phyloP scores from a whole-genome alignment of 2,329 filamentous ascomycete genomes.

The Diaporthe aspalathi region DNA sequence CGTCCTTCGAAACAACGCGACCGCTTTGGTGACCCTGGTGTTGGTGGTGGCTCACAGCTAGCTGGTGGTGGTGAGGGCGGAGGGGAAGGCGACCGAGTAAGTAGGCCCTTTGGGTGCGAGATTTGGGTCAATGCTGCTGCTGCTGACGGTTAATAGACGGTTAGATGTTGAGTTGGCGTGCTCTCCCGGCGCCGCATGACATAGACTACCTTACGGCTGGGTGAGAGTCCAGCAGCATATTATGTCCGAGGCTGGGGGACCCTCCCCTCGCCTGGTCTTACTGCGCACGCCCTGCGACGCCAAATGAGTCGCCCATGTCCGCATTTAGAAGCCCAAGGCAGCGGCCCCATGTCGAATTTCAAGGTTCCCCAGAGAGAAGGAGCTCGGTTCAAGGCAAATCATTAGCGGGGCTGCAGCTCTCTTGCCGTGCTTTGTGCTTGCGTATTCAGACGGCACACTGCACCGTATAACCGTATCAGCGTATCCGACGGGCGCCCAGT shows the following conservation, averaged over 20 bases:
- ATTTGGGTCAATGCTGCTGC: slow-evolving; percentile 20
- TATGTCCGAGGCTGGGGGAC: slow-evolving; percentile 22
- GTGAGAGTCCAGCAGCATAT: background rate
- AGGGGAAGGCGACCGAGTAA: slow-evolving; percentile 10
- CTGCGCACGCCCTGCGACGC: background rate
- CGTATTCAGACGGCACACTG: slow-evolving; percentile 1
- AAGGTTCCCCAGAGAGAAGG: slow-evolving; percentile 26
- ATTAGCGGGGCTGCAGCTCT: slow-evolving; percentile 27
- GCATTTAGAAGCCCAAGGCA: slow-evolving; percentile 31
- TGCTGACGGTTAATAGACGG: background rate
- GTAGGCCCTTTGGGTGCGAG: slow-evolving; percentile 8
- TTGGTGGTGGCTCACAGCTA: slow-evolving; percentile 9
- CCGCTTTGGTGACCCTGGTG: background rate
- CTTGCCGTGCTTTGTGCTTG: no score
- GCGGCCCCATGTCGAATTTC: slow-evolving; percentile 26
- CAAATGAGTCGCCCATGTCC: slow-evolving; percentile 29
- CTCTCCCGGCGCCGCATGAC: slow-evolving; percentile 22
- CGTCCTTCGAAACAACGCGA: slow-evolving; percentile 27
- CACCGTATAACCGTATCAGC: background rate
- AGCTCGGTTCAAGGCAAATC: slow-evolving; percentile 29
- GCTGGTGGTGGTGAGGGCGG: background rate
- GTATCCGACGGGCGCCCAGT: background rate
- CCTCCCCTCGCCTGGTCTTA: slow-evolving; percentile 11
- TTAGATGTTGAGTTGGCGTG: slow-evolving; percentile 21
- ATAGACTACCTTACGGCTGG: background rate